These are phyloP conservation scores for Suillus decipiens DNA, from an alignment of 768 basidiomycete species.

Conservation along the genomic window DNA sequence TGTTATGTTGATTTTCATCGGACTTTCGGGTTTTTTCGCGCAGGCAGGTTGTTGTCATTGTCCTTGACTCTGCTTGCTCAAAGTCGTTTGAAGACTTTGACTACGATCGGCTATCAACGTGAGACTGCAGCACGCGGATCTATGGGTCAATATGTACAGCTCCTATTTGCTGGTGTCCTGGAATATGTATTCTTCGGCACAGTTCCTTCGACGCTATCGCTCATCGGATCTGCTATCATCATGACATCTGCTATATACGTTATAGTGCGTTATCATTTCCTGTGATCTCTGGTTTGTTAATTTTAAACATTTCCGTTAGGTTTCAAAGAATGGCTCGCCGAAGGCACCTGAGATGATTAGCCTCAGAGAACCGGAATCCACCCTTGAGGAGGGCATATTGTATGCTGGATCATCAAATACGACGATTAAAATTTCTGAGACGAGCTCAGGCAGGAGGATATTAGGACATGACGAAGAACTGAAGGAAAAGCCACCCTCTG, in stretches of 20 bases:
- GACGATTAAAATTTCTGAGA: conserved; percentile 1
- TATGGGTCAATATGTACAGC: conserved; percentile 61
- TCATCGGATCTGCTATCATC: conserved; percentile 67
- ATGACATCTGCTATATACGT: conserved; percentile 8
- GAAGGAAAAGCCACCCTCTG: neutral
- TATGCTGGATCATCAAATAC: neutral
- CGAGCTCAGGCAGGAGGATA: neutral
- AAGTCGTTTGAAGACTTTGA: conserved; percentile 40
- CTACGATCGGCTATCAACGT: conserved; percentile 63
- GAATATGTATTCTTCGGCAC: conserved; percentile 68
- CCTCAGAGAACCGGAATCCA: neutral
- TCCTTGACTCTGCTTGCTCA: neutral
- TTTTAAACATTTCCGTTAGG: neutral
- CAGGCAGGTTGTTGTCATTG: conserved; percentile 18
- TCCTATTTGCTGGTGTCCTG: conserved; percentile 67
- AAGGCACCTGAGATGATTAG: neutral
- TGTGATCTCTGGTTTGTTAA: neutral
- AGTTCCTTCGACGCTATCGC: conserved; percentile 56
- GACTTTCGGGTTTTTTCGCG: conserved; percentile 17
- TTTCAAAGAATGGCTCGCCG: neutral
- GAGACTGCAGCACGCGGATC: conserved; percentile 67
- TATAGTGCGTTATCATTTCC: conserved; percentile 4
- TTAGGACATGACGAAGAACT: neutral
- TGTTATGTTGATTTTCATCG: conserved; percentile 17
- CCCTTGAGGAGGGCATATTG: conserved; percentile 11